Conservation (phyloP, 345 rosid genomes). For the Tarenaya hassleriana region DNA sequence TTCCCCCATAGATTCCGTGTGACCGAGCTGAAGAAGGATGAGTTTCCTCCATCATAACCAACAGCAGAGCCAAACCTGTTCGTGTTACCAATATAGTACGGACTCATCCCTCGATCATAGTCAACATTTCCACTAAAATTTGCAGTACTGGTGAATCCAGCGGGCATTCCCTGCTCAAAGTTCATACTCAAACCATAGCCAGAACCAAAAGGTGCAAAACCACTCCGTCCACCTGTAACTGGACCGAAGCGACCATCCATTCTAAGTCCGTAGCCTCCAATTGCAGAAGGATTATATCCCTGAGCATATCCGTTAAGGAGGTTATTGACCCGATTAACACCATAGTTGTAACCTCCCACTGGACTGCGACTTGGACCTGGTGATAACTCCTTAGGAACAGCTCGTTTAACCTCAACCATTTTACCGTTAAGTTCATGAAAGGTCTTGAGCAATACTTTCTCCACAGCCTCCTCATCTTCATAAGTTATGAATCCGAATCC, state of each 20-base stretch:
- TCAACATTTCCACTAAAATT: constrained; percentile 52
- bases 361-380: constrained; percentile 78
- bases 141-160: constrained; percentile 55
- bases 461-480: constrained; percentile 91
- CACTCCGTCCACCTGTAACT: constrained; percentile 51
- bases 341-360: constrained; percentile 51
- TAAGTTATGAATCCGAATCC: constrained; percentile 98
- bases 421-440: constrained; percentile 97
- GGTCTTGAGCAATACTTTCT: constrained; percentile 70
- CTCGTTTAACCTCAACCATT: constrained; percentile 98
- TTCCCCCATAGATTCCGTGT: constrained; percentile 81
- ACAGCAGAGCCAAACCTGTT: constrained; percentile 62
- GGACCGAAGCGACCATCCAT: constrained; percentile 83
- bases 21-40: constrained; percentile 55
- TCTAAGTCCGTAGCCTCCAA: constrained; percentile 47
- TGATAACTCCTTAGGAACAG: constrained; percentile 90
- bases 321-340: constrained; percentile 58
- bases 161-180: constrained; percentile 61
- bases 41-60: constrained; percentile 52
- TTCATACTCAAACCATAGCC: constrained; percentile 74
- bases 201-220: constrained; percentile 31
- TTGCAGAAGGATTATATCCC: constrained; percentile 48
- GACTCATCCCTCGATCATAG: constrained; percentile 63
- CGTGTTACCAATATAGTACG: constrained; percentile 60
- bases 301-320: constrained; percentile 66